These are phyloP conservation scores for Aspergillus ustus DNA, from an alignment of 2,329 filamentous ascomycete species.

Conservation along the genomic window DNA sequence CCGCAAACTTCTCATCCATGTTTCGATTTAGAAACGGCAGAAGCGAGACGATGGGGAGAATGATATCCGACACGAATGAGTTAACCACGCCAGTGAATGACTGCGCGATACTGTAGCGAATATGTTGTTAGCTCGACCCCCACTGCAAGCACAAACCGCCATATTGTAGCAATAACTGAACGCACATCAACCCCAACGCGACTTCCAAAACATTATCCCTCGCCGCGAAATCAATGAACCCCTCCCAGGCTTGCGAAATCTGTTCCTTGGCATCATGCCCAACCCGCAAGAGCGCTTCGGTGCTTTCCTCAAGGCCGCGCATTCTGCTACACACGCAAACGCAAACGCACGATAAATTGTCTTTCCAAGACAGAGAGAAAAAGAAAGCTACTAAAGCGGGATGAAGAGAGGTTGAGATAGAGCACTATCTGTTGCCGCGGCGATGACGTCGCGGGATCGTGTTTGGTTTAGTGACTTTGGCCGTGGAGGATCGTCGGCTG, in stretches of 20 bases:
- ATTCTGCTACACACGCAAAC: conserved; percentile 14
- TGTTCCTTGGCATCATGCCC: conserved; percentile 47
- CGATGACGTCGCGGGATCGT: not conserved
- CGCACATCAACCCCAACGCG: conserved; percentile 74
- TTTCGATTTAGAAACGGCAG: conserved; percentile 72
- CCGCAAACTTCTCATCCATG: conserved; percentile 74
- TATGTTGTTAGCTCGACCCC: conserved; percentile 24
- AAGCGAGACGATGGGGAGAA: conserved; percentile 71
- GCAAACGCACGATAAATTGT: not conserved
- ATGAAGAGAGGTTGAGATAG: not conserved
- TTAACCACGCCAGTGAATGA: conserved; percentile 74
- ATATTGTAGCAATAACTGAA: conserved; percentile 65
- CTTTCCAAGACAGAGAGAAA: not conserved
- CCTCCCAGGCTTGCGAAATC: conserved; percentile 60
- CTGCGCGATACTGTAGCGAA: conserved; percentile 57
- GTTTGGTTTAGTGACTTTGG: not conserved
- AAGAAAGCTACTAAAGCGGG: not conserved
- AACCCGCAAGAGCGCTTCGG: conserved; percentile 30
- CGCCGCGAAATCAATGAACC: conserved; percentile 74
- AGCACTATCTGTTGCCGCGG: not conserved
- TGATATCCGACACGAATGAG: conserved; percentile 71
- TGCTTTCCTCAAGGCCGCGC: conserved; percentile 34
- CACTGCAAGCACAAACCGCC: conserved; percentile 77
- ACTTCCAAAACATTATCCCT: conserved; percentile 77
- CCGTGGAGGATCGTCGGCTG: not conserved